Base-by-base conservation (phyloP, 169 alveolate species). In the Plasmodium gallinaceum region DNA sequence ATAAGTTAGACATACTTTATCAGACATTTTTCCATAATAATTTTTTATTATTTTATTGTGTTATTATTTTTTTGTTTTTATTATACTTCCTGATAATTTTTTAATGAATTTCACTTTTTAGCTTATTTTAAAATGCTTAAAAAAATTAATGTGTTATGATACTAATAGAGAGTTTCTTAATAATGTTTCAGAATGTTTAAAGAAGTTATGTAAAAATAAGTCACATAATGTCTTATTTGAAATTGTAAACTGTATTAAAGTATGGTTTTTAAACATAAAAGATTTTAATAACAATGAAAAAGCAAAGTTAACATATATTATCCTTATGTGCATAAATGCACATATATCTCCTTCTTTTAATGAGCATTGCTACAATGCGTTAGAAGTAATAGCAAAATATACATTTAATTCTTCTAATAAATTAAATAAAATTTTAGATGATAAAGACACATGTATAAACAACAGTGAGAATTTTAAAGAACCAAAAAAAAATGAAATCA, bases 181-280 rank as follows among this genome's bases (percentile, higher is more conserved):
- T 64, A 72, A 46, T 24, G 39, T 51, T 8, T 18, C 78, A 45
- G 70, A 64, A 45, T 64, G 78, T 64, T 78, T 78, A 64, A 78
- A 65, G 45, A 78, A 54, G 14, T n/a, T 78, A 32, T 78, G 75
- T 26, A 54, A 24, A 54, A 78, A 78, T 26, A 78, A 48, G 64
- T 48, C 58, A 5, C 16, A 39, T 32, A 65, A 22, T 69, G 78
- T 78, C 48, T 7, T 78, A 14, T 16, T 65, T 22, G 78, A 78
- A 66, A 58, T 78, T 20, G 70, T 37, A 58, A 60, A 78, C 20
- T 78, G 89, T 45, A 51, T 78, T 64, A 78, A 65, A 64, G 69
- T 78, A 16, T 78, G 89, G 89, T 64, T 24, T 48, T 78, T 78
- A 78, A 66, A 65, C 16, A 78, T 78, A n/a, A 78, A 65, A 52